Evolutionary conservation across 805 yeast genomes (phyloP), one percentile per base, ranked within the genome.

Genomic region (Wickerhamiella spandovensis): DNA sequence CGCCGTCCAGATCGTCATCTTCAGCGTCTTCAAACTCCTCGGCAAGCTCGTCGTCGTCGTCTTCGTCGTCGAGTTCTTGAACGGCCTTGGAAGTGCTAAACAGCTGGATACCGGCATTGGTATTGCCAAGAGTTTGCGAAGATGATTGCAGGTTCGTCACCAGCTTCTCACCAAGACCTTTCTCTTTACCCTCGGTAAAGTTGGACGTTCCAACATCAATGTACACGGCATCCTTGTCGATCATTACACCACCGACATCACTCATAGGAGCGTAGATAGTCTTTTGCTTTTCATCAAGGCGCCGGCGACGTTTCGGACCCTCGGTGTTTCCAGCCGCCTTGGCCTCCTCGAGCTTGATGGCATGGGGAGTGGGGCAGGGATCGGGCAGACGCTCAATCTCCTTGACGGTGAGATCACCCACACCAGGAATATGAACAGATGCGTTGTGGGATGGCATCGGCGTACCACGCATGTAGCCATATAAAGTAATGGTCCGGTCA

Each of bases 231-330:
- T 92, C 99, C 63, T 84, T 89, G 69, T 92, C 99, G 54, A 92
- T 87, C 56, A 92, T 72, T 37, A 92, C 95, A 65, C 99, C 99
- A 51, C 97, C 97, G n/a, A 92, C 96, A 67, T 92, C 97, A 45
- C 97, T 85, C 99, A 92, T 92, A 47, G 99, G 99, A 0, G 98
- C 99, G 66, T 94, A 92, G 2, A 92, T 87, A 57, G 87, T 78
- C 65, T 89, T 92, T 64, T 87, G 95, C 59, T 82, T 86, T 62
- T 92, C 98, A 57, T 92, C 97, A 49, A 92, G 76, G 62, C 97
- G 77, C 64, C 87, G 85, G 61, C 97, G 76, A 65, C 96, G 80
- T 21, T 52, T 55, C 12, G 70, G 66, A 8, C 58, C 62, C 12
- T 53, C 60, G 47, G 74, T 81, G 43, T 79, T 77, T 54, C 72